Evolutionary conservation across 1,284 basidiomycete genomes (phyloP).

Genomic region (Cystobasidium pallidum): DNA sequence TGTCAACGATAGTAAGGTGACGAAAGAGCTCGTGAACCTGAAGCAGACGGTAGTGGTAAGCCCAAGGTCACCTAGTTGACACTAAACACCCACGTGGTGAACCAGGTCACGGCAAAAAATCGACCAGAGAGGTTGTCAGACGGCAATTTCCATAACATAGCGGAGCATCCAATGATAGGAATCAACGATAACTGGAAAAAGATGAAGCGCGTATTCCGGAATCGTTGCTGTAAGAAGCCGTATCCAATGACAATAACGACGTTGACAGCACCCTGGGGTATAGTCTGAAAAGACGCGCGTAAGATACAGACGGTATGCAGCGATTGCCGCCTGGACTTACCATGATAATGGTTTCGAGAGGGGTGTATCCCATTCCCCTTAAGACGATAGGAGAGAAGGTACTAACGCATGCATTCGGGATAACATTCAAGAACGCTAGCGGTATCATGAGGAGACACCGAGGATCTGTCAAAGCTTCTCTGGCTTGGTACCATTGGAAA

Average conservation of each 20-base stretch:
- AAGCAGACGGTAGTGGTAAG: not conserved
- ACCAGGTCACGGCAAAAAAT: slow-evolving; percentile 32
- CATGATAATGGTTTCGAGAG: slow-evolving; percentile 23
- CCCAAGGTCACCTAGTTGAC: not conserved
- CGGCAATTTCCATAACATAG: slow-evolving; percentile 31
- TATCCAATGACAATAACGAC: slow-evolving; percentile 17
- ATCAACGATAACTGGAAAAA: slow-evolving; percentile 22
- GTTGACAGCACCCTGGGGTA: slow-evolving; percentile 14
- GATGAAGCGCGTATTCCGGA: slow-evolving; percentile 31
- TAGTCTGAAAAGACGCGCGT: not conserved
- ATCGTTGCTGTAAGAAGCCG: slow-evolving; percentile 29
- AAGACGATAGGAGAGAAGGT: slow-evolving; percentile 26
- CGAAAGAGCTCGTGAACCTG: slow-evolving; percentile 29
- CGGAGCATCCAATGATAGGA: slow-evolving; percentile 29
- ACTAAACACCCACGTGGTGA: slow-evolving; percentile 13
- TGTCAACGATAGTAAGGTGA: slow-evolving; percentile 25
- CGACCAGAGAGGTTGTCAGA: slow-evolving; percentile 6
- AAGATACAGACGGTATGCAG: not conserved
- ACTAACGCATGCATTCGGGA: slow-evolving; percentile 29
- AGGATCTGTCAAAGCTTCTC: slow-evolving; percentile 64
- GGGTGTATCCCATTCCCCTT: slow-evolving; percentile 13
- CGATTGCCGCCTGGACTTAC: not conserved
- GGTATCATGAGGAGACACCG: slow-evolving; percentile 48
- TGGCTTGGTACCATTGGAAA: slow-evolving; percentile 66
- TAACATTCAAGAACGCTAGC: slow-evolving; percentile 23